Evolutionary conservation across 257 asterid species (phyloP).

Genomic region (Jacaranda mimosifolia): DNA sequence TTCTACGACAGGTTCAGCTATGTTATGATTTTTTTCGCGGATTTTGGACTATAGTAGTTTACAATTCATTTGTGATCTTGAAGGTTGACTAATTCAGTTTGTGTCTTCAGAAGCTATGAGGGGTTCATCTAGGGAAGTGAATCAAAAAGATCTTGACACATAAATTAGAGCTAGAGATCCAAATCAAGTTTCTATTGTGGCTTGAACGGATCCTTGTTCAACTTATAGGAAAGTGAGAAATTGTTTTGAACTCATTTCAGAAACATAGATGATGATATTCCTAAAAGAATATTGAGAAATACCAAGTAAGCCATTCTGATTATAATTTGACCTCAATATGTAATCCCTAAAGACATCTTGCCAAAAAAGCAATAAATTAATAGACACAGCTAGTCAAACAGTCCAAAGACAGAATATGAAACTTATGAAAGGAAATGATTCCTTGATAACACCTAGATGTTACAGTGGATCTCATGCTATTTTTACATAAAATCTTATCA

Average conservation of each 20-base stretch:
- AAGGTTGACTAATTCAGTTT: too few relatives aligned
- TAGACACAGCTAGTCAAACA: slow-evolving; percentile 20
- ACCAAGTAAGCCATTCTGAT: neutral
- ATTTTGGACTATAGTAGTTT: too few relatives aligned
- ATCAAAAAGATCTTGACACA: too few relatives aligned
- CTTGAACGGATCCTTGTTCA: neutral
- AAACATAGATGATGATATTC: neutral
- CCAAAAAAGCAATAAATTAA: neutral
- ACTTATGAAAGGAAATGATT: neutral
- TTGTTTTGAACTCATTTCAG: neutral
- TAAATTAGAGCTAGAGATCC: too few relatives aligned
- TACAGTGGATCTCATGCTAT: slow-evolving; percentile 17
- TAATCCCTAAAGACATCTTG: neutral
- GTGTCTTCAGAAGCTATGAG: too few relatives aligned
- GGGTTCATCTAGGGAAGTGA: too few relatives aligned
- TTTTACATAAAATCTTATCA: slow-evolving; percentile 24
- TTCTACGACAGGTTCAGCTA: too few relatives aligned
- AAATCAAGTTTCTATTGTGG: neutral
- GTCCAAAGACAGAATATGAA: neutral
- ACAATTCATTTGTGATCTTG: too few relatives aligned
- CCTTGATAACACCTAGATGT: slow-evolving; percentile 12
- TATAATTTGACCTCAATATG: slow-evolving; percentile 6
- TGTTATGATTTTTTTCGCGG: too few relatives aligned
- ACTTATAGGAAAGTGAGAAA: slow-evolving; percentile 8
- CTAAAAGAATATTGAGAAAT: neutral